Base-by-base conservation (phyloP, 148 eudicot species). In the Amaranthus hypochondriacus region DNA sequence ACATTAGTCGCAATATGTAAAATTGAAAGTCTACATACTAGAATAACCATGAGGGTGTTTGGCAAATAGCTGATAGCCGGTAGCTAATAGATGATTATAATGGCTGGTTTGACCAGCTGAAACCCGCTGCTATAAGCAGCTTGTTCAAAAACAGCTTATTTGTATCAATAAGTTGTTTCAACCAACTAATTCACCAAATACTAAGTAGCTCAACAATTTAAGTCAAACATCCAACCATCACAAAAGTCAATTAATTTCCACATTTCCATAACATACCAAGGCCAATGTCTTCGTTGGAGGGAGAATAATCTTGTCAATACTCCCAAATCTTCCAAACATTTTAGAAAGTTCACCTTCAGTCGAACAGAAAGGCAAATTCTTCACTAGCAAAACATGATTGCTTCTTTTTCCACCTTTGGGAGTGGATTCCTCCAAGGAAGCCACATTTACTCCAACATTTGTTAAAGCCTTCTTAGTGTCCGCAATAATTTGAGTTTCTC, bases 261-360 rank as follows among this genome's bases (percentile, higher is more conserved):
- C 47, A 58, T 43, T 60, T 5, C 4, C 55, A 28, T 48, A 18
- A 68, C 87, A 6, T 89, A 95, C 99, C 96, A 96, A 76, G 52
- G 94, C 97, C 79, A 90, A 77, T 47, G 97, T 89, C 85, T 86
- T 90, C 43, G 97, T 89, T 63, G 90, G 89, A 77, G 99, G 99
- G 62, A 96, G 87, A 77, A 96, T 87, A 81, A 96, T 77, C 81
- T 92, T 95, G 76, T 95, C 99, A 81, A 96, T 66, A 71, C 91
- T 84, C 62, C 94, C 97, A 81, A 86, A 96, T 73, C 87, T 90
- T 53, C 94, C 90, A 73, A 96, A 96, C 94, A 92, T 83, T 71
- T 81, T 76, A 66, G 87, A 87, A 14, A 96, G 86, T 74, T 96
- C 99, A 80, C 80, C 76, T 84, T 92, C 99, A 42, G 89, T 86